phyloP scores from a whole-genome alignment of 2,329 filamentous ascomycete genomes.

The Trichoderma simmonsii region DNA sequence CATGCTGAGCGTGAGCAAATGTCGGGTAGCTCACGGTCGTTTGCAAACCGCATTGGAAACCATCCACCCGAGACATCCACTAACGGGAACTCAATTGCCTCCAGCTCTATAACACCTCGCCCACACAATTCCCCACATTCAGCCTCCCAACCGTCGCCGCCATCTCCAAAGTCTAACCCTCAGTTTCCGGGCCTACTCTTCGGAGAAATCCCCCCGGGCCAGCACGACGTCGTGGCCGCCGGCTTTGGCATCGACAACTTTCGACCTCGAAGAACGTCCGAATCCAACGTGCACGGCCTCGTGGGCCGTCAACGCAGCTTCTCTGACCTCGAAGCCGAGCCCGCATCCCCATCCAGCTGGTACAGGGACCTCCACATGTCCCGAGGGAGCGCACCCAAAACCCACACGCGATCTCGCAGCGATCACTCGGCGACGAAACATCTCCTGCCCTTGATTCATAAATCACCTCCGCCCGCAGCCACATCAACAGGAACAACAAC shows the following conservation, averaged over 20 bases:
- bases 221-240: slow-evolving; percentile 48
- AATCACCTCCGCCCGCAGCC: slow-evolving; percentile 26
- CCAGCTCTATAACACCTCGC: slow-evolving; percentile 35
- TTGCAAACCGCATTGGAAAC: slow-evolving; percentile 45
- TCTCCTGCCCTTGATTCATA: slow-evolving; percentile 31
- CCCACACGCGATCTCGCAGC: slow-evolving; percentile 55
- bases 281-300: slow-evolving; percentile 61
- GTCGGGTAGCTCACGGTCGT: slow-evolving; percentile 55
- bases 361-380: slow-evolving; percentile 45
- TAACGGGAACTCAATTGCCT: slow-evolving; percentile 34
- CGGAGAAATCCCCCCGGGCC: slow-evolving; percentile 67
- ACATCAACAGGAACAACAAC: neutral
- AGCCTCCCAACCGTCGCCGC: slow-evolving; percentile 32
- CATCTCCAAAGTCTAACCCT: slow-evolving; percentile 34
- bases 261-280: slow-evolving; percentile 62
- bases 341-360: slow-evolving; percentile 65
- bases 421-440: slow-evolving; percentile 49
- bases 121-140: slow-evolving; percentile 33
- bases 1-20: slow-evolving; percentile 49
- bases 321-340: slow-evolving; percentile 56
- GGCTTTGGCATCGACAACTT: slow-evolving; percentile 59
- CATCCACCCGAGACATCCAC: slow-evolving; percentile 19
- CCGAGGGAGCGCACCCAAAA: slow-evolving; percentile 27
- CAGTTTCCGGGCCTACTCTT: slow-evolving; percentile 60
- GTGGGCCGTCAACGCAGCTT: slow-evolving; percentile 50